Evolutionary conservation across 768 basidiomycete species (phyloP).

Genomic region (Mrakia hoshinonis): DNA sequence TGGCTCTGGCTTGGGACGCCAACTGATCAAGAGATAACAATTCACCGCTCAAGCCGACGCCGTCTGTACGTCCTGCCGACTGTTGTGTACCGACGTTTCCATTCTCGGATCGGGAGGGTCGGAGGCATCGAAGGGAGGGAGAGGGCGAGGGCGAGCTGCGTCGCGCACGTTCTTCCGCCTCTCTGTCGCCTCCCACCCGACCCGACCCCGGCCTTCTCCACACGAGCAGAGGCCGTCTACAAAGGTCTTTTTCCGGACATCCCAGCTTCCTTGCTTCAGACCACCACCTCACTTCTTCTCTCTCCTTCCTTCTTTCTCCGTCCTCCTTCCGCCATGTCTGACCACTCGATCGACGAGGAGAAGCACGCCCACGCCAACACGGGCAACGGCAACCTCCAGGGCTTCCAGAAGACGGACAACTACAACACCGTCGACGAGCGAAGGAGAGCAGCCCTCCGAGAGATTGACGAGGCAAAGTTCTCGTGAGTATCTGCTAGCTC

Average conservation of each 20-base stretch:
- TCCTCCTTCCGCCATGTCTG: conserved; percentile 4
- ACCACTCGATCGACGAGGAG: conserved; percentile 2
- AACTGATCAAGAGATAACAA: too few relatives aligned
- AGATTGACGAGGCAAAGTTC: conserved; percentile 79
- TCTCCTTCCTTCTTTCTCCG: background rate
- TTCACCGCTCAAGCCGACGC: too few relatives aligned
- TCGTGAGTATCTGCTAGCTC: conserved; percentile 50
- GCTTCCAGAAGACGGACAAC: background rate
- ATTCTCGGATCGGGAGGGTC: too few relatives aligned
- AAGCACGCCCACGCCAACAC: background rate
- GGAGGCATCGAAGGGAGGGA: too few relatives aligned
- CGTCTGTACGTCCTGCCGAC: too few relatives aligned
- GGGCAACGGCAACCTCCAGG: background rate
- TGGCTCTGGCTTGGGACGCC: too few relatives aligned
- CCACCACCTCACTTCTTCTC: background rate
- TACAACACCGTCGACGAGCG: conserved; percentile 36
- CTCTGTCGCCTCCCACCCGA: background rate
- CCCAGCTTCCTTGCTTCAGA: background rate
- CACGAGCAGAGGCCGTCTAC: background rate
- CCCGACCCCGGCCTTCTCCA: background rate
- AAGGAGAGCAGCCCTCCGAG: conserved; percentile 68
- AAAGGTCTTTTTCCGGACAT: background rate
- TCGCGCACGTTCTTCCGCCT: too few relatives aligned
- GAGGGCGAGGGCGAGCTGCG: too few relatives aligned
- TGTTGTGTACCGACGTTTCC: too few relatives aligned